These are phyloP conservation scores for Thelonectria rubi DNA, from an alignment of 2,329 filamentous ascomycete species.

Conservation along the genomic window DNA sequence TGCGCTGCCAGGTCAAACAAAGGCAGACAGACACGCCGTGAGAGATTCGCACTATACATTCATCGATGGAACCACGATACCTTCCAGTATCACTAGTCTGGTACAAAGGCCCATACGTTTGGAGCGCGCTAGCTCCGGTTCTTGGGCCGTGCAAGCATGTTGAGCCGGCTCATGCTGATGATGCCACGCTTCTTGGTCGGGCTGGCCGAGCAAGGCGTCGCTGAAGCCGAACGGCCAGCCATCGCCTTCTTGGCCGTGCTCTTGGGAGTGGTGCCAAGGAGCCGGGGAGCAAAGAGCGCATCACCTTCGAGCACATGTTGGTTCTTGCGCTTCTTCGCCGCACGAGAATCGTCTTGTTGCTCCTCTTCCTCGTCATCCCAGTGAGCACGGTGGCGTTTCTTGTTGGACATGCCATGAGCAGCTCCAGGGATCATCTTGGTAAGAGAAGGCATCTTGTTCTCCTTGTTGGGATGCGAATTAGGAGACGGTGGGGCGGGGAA, in stretches of 20 bases:
- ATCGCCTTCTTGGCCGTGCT: conserved; percentile 49
- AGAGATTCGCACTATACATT: conserved; percentile 38
- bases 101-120: conserved; percentile 7
- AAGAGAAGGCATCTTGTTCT: conserved; percentile 58
- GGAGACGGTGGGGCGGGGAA: conserved; percentile 55
- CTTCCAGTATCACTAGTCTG: neutral
- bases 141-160: conserved; percentile 70
- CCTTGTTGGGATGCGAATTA: conserved; percentile 59
- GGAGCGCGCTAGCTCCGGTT: conserved; percentile 54
- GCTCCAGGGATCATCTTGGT: conserved; percentile 55
- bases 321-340: conserved; percentile 67
- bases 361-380: conserved; percentile 66
- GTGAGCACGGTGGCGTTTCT: conserved; percentile 69
- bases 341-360: conserved; percentile 57
- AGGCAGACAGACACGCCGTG: conserved; percentile 11
- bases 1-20: neutral
- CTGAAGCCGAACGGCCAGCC: conserved; percentile 37
- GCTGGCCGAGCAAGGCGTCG: conserved; percentile 47
- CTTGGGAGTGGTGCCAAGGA: conserved; percentile 49
- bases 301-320: conserved; percentile 60
- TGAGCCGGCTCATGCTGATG: conserved; percentile 67
- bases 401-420: conserved; percentile 70
- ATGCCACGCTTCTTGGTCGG: conserved; percentile 62
- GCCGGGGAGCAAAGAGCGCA: conserved; percentile 61
- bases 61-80: conserved; percentile 12